Conservation (phyloP, 139 green algal species). For the Coccomyxa sp. region DNA sequence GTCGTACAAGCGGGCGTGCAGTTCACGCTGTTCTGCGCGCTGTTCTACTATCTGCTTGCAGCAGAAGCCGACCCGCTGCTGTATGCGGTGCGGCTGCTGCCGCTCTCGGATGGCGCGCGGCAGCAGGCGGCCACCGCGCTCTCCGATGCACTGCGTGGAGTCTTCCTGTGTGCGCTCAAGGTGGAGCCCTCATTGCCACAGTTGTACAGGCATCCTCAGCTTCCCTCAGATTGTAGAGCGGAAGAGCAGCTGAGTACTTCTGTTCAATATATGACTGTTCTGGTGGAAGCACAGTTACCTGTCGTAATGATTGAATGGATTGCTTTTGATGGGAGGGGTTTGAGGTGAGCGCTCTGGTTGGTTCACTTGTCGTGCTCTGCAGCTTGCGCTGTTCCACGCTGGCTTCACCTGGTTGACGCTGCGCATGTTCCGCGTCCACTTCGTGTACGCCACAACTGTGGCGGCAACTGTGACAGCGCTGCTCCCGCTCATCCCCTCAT, state of each 20-base stretch:
- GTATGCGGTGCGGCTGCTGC: slow-evolving; percentile 38
- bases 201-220: not conserved
- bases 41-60: slow-evolving; percentile 57
- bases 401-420: slow-evolving; percentile 60
- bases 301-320: not conserved
- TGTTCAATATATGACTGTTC: not conserved
- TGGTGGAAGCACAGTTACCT: not conserved
- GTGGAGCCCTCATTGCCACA: not conserved
- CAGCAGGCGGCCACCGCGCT: slow-evolving; percentile 28
- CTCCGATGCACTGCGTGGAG: slow-evolving; percentile 21
- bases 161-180: not conserved
- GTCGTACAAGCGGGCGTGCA: slow-evolving; percentile 40
- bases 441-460: slow-evolving; percentile 40
- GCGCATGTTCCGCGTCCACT: slow-evolving; percentile 34
- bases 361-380: slow-evolving; percentile 19
- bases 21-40: slow-evolving; percentile 35
- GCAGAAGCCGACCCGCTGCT: slow-evolving; percentile 45
- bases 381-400: slow-evolving; percentile 60
- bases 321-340: not conserved
- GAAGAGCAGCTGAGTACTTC: not conserved
- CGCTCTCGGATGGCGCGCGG: slow-evolving; percentile 34
- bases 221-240: not conserved
- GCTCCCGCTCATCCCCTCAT: slow-evolving; percentile 57
- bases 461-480: slow-evolving; percentile 36
- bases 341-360: not conserved